Conservation (phyloP, 768 basidiomycete species). For the Pleurotus ostreatus region DNA sequence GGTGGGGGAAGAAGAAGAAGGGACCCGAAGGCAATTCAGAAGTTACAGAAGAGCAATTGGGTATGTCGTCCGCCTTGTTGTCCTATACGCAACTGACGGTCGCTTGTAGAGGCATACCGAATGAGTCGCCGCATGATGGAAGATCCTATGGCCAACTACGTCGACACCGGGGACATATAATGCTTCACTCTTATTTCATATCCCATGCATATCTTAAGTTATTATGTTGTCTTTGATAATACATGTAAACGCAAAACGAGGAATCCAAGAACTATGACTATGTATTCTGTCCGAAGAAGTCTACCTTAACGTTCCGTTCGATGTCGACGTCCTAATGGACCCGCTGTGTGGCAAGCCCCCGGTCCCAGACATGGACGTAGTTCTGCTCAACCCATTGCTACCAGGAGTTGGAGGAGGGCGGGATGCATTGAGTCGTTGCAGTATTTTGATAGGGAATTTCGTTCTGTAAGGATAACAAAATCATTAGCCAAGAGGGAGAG, state of each 20-base stretch:
- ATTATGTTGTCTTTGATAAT: too few relatives aligned
- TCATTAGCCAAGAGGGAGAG: background rate
- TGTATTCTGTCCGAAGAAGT: background rate
- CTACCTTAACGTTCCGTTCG: slow-evolving; percentile 12
- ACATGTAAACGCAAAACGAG: too few relatives aligned
- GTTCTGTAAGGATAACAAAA: slow-evolving; percentile 29
- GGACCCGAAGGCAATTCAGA: slow-evolving; percentile 58
- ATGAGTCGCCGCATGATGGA: slow-evolving; percentile 71
- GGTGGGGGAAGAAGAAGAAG: slow-evolving; percentile 59
- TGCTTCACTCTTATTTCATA: background rate
- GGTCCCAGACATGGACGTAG: background rate
- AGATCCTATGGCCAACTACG: slow-evolving; percentile 93
- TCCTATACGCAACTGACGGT: slow-evolving; percentile 13
- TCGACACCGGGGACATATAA: slow-evolving; percentile 47
- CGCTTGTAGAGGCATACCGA: slow-evolving; percentile 80
- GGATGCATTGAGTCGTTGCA: slow-evolving; percentile 73
- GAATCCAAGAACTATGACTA: too few relatives aligned
- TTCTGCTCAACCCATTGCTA: slow-evolving; percentile 11
- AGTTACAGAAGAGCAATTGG: slow-evolving; percentile 85
- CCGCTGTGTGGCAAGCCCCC: slow-evolving; percentile 15
- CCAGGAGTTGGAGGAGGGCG: slow-evolving; percentile 30
- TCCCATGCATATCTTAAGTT: too few relatives aligned
- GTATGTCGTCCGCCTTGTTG: slow-evolving; percentile 34
- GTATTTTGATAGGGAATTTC: slow-evolving; percentile 91
- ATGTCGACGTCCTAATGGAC: slow-evolving; percentile 11